A percentile compares a stretch with the other conserved stretches of the same genome.
Conservation (phyloP, 140 eudicot genomes). For the Bidens hawaiensis region DNA sequence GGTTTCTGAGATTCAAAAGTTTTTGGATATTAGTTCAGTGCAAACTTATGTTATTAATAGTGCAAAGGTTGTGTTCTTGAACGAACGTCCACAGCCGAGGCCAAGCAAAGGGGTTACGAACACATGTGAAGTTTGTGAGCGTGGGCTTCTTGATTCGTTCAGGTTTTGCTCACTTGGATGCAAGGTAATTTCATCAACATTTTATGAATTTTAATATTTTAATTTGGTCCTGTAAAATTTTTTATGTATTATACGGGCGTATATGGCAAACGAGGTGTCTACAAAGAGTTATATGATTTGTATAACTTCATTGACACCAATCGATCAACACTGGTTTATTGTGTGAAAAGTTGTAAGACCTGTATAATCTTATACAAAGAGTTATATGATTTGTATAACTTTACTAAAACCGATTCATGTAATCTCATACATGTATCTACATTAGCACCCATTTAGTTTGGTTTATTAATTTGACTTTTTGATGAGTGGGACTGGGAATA, state of each 20-base stretch:
- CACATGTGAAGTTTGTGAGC: constrained; percentile 74
- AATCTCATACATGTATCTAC: no score
- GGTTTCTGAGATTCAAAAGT: constrained; percentile 76
- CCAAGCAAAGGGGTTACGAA: constrained; percentile 86
- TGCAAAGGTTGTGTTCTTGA: constrained; percentile 80
- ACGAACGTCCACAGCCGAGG: constrained; percentile 82
- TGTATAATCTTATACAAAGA: no score
- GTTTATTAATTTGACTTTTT: constrained; percentile 26
- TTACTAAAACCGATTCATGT: no score
- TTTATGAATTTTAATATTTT: not conserved
- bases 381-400: no score
- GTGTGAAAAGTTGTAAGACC: no score
- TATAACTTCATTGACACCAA: no score
- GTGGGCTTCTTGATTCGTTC: constrained; percentile 77
- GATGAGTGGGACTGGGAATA: constrained; percentile 22
- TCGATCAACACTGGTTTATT: no score
- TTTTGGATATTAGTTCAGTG: constrained; percentile 56
- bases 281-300: no score
- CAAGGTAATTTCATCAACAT: constrained; percentile 44
- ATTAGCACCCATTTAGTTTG: no score
- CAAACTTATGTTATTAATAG: constrained; percentile 86
- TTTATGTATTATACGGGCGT: no score
- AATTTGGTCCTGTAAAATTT: no score
- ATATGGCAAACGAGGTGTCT: no score
- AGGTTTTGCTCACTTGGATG: constrained; percentile 82